Evolutionary conservation across 352 stramenopile genomes (phyloP), one percentile per base, ranked within the genome.

Genomic region (Phytophthora pluvialis): DNA sequence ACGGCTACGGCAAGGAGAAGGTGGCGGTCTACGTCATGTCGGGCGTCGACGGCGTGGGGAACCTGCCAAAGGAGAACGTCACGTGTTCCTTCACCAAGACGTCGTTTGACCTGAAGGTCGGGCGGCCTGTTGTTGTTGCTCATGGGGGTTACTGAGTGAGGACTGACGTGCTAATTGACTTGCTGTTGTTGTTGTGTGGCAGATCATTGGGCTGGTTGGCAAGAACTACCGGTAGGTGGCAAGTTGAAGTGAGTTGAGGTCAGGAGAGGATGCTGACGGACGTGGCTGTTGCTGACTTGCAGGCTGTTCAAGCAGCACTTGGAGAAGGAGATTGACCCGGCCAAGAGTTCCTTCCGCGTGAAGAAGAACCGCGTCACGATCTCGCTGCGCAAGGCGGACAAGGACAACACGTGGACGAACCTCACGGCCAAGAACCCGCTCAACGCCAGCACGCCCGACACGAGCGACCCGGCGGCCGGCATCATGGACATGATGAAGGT

Each of bases 401-500:
- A 89, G 61, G 79, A 93, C 69, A 75, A 80, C 38, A 75, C 79
- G 64, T 95, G 88, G 88, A 89, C 90, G 71, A 90, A 86, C 43
- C 58, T 96, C 36, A 94, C 85, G 31, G 80, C 88, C 39, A 96
- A 96, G 73, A 94, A 93, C 48, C 75, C 87, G 6, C 71, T 57
- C 29, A 91, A 90, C 45, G 39, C 53, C 18, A 64, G 48, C 59
- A 86, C 88, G 36, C 57, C 77, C 18, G 76, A 75, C 46, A 59
- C 73, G n/a, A 81, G 59, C 31, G 89, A 96, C 65, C 89, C 89
- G 1, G 32, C 79, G 5, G 82, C 89, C 4, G 87, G 89, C 31
- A 94, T 96, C 76, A 95, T 96, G 89, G 88, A 95, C 59, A 94
- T 96, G 86, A 96, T 96, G 88, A 92, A 94, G 81, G 83, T 91